Percentiles rank a stretch among this genome's conserved stretches.
These are phyloP conservation scores for Pseudocercospora fuligena DNA, from an alignment of 2,329 filamentous ascomycete species.

Conservation along the genomic window DNA sequence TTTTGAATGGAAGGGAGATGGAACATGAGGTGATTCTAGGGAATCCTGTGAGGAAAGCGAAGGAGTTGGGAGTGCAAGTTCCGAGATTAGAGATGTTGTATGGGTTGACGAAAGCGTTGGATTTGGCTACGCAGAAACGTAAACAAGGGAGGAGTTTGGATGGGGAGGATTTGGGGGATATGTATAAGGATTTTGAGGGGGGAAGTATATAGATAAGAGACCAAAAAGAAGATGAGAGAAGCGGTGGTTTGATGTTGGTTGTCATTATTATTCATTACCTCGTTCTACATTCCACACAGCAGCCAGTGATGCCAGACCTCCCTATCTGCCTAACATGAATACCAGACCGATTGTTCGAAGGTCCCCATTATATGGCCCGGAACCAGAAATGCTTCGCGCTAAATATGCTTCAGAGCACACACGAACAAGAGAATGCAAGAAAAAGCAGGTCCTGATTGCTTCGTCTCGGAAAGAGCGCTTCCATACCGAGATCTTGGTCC, in stretches of 20 bases:
- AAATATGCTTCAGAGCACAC: conserved; percentile 1
- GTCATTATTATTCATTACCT: conserved; percentile 8
- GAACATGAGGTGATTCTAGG: conserved; percentile 59
- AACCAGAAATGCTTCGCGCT: not conserved
- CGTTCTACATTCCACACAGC: conserved; percentile 1
- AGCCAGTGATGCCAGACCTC: not conserved
- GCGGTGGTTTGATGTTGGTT: too few species aligned
- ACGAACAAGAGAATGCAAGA: not conserved
- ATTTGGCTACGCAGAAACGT: conserved; percentile 40
- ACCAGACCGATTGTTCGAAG: not conserved
- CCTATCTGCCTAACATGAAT: not conserved
- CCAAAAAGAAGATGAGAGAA: too few species aligned
- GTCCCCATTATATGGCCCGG: not conserved
- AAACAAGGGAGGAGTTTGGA: conserved; percentile 29
- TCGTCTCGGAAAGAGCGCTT: conserved; percentile 15
- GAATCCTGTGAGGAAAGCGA: conserved; percentile 50
- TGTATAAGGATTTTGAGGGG: conserved; percentile 1
- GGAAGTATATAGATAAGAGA: not conserved
- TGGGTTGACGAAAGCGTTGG: conserved; percentile 50
- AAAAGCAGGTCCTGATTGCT: conserved; percentile 1
- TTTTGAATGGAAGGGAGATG: conserved; percentile 47
- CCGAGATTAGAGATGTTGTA: conserved; percentile 53
- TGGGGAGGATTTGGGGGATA: conserved; percentile 24
- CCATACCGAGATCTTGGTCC: conserved; percentile 6
- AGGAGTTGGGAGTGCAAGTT: conserved; percentile 46